phyloP scores from a whole-genome alignment of 352 stramenopile species.

The Pythium folliculosum region DNA sequence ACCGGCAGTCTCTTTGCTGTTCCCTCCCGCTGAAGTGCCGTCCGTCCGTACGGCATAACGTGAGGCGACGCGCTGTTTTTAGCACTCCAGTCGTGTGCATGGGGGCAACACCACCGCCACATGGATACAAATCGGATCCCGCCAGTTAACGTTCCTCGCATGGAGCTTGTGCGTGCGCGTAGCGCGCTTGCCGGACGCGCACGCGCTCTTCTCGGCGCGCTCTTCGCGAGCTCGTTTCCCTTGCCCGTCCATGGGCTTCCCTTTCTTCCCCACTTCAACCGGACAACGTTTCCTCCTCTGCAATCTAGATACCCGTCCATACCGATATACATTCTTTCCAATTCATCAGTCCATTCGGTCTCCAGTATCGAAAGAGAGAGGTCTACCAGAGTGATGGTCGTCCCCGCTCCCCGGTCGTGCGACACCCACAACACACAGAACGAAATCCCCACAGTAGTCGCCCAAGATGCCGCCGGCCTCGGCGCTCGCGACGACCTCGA shows the following conservation, averaged over 20 bases:
- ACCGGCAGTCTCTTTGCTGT: no score
- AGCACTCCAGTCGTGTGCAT: neutral
- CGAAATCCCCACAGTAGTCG: neutral
- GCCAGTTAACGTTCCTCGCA: no score
- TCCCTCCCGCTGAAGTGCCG: no score
- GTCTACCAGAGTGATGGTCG: slow-evolving; percentile 25
- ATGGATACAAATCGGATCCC: no score
- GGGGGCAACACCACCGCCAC: neutral
- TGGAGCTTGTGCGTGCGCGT: no score
- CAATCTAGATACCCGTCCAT: neutral
- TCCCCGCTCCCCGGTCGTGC: slow-evolving; percentile 5
- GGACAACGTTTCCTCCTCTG: neutral
- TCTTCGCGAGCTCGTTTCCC: no score
- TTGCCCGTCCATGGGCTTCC: no score
- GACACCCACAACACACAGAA: slow-evolving; percentile 12
- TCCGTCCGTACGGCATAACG: no score
- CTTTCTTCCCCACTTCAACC: slow-evolving; percentile 18
- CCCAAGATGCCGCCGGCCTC: slow-evolving; percentile 24
- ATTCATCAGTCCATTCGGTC: neutral
- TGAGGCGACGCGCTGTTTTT: slow-evolving; percentile 15
- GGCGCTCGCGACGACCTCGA: slow-evolving; percentile 38
- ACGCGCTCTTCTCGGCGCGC: no score
- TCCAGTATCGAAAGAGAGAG: slow-evolving; percentile 19
- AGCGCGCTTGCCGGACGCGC: no score
- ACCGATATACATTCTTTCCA: neutral